Base-by-base conservation (phyloP, 2,329 filamentous ascomycete genomes). In the Chalaropsis ovoidea region DNA sequence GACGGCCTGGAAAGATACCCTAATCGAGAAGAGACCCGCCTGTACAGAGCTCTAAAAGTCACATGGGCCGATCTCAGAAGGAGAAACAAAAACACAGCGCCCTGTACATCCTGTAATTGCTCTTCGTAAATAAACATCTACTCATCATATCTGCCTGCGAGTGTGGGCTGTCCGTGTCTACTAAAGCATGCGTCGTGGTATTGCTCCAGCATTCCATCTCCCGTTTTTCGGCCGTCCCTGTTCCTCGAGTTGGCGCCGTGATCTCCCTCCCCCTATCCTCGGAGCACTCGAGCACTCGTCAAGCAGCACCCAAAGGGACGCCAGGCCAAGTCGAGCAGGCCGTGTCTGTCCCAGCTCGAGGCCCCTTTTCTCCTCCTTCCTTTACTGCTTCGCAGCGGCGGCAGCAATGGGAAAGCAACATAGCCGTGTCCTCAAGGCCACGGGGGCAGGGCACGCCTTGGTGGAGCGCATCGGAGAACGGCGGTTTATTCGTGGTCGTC, bases 161-260 rank as follows among this genome's bases (percentile, higher is more conserved):
- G 24, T 56, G 27, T 56, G 52, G 22, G 22, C 27, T 17, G 17
- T 31, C 52, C 24, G 7, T 31, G 22, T 56, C 22, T 56, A 56
- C 52, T 31, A 56, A 56, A 35, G 7, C 11, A 56, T 56, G 27
- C 17, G 19, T 19, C n/a, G 56, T 58, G 49, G 35, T 64, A 64
- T 64, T 6, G 62, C 39, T 58, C 19, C 39, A 58, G 10, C 43
- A 19, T 41, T 41, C 62, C 27, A 41, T 61, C 62, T n/a, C 62
- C 62, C 31, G 39, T 64, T 64, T 41, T 56, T 6, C 62, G n/a
- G 11, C 52, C 27, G 15, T 56, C 52, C 49, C 22, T 56, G 8
- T 39, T 54, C 49, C 19, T 13, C 35, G 47, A 24, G 41, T 22
- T 39, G 41, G 8, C 61, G 41, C 43, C 19, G 13, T 52, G 11